Percentiles rank a stretch among this genome's conserved stretches.
Conservation (phyloP, 345 rosid species). For the Citrus sp. region DNA sequence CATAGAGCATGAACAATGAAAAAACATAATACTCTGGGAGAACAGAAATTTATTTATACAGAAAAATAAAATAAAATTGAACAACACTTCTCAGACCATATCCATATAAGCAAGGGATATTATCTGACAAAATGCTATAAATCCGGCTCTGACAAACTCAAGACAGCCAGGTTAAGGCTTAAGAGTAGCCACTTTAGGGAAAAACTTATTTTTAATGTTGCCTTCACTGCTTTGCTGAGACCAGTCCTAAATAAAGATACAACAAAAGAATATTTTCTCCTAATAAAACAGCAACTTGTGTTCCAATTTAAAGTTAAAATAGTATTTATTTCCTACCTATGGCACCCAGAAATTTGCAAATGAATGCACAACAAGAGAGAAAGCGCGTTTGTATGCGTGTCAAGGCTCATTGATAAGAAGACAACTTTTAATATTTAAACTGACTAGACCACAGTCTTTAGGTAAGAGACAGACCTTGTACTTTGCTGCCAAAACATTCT, state of each 20-base stretch:
- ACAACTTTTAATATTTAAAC: conserved; percentile 16
- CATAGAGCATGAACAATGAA: background rate
- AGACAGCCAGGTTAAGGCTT: background rate
- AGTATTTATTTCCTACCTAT: background rate
- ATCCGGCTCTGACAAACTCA: background rate
- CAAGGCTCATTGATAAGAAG: conserved; percentile 20
- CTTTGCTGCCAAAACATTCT: conserved; percentile 90
- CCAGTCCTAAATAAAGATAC: background rate
- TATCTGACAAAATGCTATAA: background rate
- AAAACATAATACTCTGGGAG: background rate
- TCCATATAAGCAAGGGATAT: background rate
- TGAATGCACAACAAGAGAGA: background rate
- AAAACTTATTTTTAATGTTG: background rate
- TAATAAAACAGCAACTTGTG: background rate
- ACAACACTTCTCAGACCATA: background rate
- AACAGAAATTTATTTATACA: no score
- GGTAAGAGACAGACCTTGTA: conserved; percentile 68
- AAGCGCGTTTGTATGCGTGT: background rate
- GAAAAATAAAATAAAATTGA: no score
- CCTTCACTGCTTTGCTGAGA: background rate
- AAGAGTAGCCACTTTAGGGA: background rate
- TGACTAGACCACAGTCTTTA: conserved; percentile 17
- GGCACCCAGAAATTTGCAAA: background rate
- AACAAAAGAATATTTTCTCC: background rate
- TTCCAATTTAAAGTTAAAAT: background rate